Evolutionary conservation across 73 alveolate species (phyloP).

Genomic region (Blepharisma stoltei): DNA sequence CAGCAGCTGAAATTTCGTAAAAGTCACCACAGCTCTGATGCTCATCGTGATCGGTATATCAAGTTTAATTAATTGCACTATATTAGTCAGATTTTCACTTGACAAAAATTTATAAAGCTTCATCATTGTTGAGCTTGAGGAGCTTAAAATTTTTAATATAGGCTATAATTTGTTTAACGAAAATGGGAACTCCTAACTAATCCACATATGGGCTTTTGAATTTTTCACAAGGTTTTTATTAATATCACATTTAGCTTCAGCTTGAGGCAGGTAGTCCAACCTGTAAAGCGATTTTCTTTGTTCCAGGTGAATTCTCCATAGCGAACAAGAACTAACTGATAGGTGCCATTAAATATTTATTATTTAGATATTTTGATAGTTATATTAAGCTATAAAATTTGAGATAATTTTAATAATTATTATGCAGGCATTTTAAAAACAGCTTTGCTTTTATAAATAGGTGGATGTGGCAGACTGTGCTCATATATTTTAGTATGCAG

Average conservation of each 20-base stretch:
- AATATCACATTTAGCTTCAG: neutral
- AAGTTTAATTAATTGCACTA: neutral
- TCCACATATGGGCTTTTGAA: constrained; percentile 28
- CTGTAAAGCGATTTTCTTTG: too few species aligned
- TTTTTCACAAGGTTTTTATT: neutral
- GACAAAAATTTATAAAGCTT: constrained; percentile 4
- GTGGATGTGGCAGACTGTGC: too few species aligned
- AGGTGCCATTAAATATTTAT: too few species aligned
- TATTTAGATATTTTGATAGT: too few species aligned
- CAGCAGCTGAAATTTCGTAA: constrained; percentile 3
- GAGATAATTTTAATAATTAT: too few species aligned
- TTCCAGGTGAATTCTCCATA: too few species aligned
- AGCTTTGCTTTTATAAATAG: too few species aligned
- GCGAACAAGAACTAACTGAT: too few species aligned
- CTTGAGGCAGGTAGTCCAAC: too few species aligned
- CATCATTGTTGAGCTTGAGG: neutral
- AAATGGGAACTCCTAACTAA: neutral
- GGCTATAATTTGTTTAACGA: neutral
- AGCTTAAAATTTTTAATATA: neutral
- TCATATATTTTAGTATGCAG: too few species aligned
- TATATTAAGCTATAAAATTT: too few species aligned
- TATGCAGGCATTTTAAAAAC: too few species aligned
- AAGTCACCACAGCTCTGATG: constrained; percentile 13
- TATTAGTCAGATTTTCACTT: neutral
- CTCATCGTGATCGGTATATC: constrained; percentile 15